These are phyloP conservation scores for Lagenidium giganteum DNA, from an alignment of 352 stramenopile genomes.

Conservation along the genomic window DNA sequence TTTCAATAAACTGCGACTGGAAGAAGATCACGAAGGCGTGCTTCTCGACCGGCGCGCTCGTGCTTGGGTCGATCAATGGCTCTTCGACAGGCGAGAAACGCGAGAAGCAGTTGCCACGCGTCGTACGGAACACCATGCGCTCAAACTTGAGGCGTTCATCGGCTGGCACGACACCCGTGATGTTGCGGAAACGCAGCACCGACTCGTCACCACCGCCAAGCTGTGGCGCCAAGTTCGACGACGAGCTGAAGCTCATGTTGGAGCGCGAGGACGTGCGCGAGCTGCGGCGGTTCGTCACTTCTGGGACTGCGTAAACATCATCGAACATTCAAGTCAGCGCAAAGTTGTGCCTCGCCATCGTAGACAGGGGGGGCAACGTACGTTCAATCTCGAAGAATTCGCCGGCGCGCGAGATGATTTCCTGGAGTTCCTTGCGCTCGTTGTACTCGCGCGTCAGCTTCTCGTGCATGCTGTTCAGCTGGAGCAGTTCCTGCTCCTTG, in stretches of 20 bases:
- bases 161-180: conserved; percentile 91
- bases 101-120: conserved; percentile 98
- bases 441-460: conserved; percentile 98
- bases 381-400: conserved; percentile 87
- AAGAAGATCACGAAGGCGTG: conserved; percentile 95
- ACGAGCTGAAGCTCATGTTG: conserved; percentile 45
- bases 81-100: conserved; percentile 96
- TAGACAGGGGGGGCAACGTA: conserved; percentile 13
- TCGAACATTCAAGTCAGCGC: not conserved
- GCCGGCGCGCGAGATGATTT: conserved; percentile 71
- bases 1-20: conserved; percentile 96
- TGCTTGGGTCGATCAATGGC: conserved; percentile 84
- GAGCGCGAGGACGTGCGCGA: conserved; percentile 56
- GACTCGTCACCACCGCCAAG: conserved; percentile 27
- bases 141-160: conserved; percentile 96
- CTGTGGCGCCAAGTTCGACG: conserved; percentile 5
- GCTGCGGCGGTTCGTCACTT: conserved; percentile 29
- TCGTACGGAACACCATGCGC: conserved; percentile 98
- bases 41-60: conserved; percentile 81
- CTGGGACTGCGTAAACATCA: too few relatives aligned
- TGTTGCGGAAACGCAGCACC: conserved; percentile 89
- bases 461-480: conserved; percentile 98
- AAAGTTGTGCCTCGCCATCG: too few relatives aligned
- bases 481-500: conserved; percentile 94
- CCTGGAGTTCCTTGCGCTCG: conserved; percentile 86